phyloP scores from a whole-genome alignment of 2,329 filamentous ascomycete genomes.

The Zymoseptoria tritici region DNA sequence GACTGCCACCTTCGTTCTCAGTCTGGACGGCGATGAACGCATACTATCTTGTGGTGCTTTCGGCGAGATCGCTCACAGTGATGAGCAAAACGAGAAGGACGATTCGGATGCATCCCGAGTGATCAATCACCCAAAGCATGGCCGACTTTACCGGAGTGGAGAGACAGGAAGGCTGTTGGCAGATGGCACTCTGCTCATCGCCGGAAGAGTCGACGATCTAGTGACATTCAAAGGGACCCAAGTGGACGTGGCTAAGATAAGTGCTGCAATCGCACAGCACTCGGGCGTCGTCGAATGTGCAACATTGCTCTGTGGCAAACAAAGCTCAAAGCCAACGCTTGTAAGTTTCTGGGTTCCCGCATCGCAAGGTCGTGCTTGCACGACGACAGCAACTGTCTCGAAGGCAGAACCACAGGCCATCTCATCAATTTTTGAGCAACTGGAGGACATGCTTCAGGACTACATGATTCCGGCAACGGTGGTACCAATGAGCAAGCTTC shows the following conservation, averaged over 20 bases:
- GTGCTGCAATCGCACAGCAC: slow-evolving; percentile 50
- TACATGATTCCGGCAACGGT: slow-evolving; percentile 78
- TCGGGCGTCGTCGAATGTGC: slow-evolving; percentile 52
- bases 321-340: slow-evolving; percentile 46
- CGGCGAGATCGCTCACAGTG: slow-evolving; percentile 82
- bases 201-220: slow-evolving; percentile 69
- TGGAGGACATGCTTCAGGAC: slow-evolving; percentile 53
- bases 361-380: neutral
- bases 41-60: slow-evolving; percentile 62
- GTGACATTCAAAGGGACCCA: slow-evolving; percentile 74
- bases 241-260: slow-evolving; percentile 73
- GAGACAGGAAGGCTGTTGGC: slow-evolving; percentile 73
- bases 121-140: slow-evolving; percentile 58
- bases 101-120: slow-evolving; percentile 60
- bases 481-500: slow-evolving; percentile 61
- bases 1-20: slow-evolving; percentile 53
- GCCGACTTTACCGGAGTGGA: slow-evolving; percentile 72
- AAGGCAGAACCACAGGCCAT: slow-evolving; percentile 3
- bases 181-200: slow-evolving; percentile 66
- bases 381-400: slow-evolving; percentile 1
- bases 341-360: slow-evolving; percentile 62
- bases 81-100: slow-evolving; percentile 65
- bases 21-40: slow-evolving; percentile 37
- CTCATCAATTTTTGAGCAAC: slow-evolving; percentile 44
- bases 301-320: slow-evolving; percentile 50